phyloP scores from a whole-genome alignment of 768 basidiomycete genomes.

The Lactifluus pinguis region DNA sequence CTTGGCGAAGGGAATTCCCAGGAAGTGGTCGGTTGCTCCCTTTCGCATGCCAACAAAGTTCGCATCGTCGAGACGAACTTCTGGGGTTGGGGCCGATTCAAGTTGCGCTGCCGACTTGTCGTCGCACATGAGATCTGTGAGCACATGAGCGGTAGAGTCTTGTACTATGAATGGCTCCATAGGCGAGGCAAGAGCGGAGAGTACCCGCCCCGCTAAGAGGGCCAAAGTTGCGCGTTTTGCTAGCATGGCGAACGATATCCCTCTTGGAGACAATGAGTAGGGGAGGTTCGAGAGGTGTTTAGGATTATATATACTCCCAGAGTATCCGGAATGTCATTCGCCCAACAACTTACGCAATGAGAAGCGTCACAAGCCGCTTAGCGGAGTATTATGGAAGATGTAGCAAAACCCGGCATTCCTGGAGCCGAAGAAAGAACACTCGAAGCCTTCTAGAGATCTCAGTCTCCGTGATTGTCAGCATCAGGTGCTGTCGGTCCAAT shows the following conservation, averaged over 20 bases:
- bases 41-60: too few species aligned
- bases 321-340: not conserved
- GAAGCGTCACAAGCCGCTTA: not conserved
- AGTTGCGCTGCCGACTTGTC: too few species aligned
- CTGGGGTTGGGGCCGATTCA: too few species aligned
- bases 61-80: too few species aligned
- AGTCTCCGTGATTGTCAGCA: not conserved
- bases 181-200: too few species aligned
- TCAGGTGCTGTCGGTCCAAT: not conserved
- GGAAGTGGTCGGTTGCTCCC: too few species aligned
- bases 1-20: too few species aligned
- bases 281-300: not conserved
- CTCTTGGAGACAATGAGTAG: too few species aligned
- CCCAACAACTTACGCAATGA: not conserved
- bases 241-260: too few species aligned
- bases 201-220: too few species aligned
- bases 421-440: not conserved
- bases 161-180: slow-evolving; percentile 1
- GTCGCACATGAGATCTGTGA: not conserved
- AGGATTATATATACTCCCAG: not conserved
- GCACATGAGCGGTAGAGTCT: not conserved
- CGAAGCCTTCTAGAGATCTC: not conserved
- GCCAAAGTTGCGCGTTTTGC: too few species aligned
- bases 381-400: not conserved
- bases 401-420: not conserved